These are phyloP conservation scores for Monosporozyma servazzii DNA, from an alignment of 805 yeast genomes.

Conservation along the genomic window DNA sequence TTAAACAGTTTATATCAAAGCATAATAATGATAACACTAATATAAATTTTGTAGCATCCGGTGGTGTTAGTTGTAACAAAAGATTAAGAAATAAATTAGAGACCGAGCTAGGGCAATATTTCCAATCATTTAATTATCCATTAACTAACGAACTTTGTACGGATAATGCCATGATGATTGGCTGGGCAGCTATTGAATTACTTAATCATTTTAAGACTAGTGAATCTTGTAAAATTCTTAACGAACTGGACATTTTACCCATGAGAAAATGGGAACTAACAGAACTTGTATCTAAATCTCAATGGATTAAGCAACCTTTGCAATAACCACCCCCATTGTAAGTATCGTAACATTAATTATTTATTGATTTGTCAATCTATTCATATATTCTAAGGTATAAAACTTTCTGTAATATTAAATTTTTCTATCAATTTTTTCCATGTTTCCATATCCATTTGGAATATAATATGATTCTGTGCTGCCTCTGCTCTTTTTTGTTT, in stretches of 20 bases:
- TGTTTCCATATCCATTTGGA: conserved; percentile 55
- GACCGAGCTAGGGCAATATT: conserved; percentile 26
- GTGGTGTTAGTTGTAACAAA: conserved; percentile 85
- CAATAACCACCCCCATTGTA: neutral
- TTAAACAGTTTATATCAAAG: conserved; percentile 27
- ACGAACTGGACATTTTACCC: conserved; percentile 53
- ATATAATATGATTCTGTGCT: conserved; percentile 53
- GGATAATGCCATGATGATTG: conserved; percentile 95
- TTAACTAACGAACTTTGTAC: conserved; percentile 60
- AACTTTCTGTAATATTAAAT: conserved; percentile 40
- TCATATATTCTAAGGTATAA: neutral
- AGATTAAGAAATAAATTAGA: conserved; percentile 42
- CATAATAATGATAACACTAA: conserved; percentile 34
- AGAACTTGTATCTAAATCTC: conserved; percentile 40
- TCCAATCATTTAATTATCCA: conserved; percentile 54
- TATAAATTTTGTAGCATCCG: conserved; percentile 60
- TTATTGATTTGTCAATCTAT: neutral
- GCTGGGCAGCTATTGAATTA: conserved; percentile 91
- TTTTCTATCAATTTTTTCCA: conserved; percentile 52
- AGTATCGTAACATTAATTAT: neutral
- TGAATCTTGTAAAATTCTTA: conserved; percentile 32
- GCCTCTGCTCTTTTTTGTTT: conserved; percentile 21
- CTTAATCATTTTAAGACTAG: conserved; percentile 20
- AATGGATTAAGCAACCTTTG: conserved; percentile 33
- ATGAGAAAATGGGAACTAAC: conserved; percentile 75